A percentile compares a stretch with the other conserved stretches of the same genome.
phyloP scores from a whole-genome alignment of 2,329 filamentous ascomycete genomes.

The Trichoderma semiorbis region DNA sequence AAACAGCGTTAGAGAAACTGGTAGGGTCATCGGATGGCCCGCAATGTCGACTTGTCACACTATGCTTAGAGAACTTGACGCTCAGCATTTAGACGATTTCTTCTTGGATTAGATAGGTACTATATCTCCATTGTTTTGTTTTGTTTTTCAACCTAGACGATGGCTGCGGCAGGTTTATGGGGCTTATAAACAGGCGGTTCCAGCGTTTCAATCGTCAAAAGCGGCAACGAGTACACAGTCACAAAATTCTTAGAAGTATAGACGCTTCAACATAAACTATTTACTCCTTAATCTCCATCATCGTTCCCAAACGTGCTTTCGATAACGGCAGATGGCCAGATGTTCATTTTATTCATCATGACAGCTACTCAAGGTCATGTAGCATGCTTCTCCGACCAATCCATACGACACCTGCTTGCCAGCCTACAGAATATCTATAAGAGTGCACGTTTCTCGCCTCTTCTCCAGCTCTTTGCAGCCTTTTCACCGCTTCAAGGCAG shows the following conservation, averaged over 20 bases:
- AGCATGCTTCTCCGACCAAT: background rate
- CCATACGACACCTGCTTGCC: background rate
- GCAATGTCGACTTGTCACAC: background rate
- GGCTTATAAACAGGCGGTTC: background rate
- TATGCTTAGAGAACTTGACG: background rate
- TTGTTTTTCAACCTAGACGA: background rate
- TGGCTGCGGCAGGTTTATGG: background rate
- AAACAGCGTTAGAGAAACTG: background rate
- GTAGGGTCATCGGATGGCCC: background rate
- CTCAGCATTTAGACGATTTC: conserved; percentile 8
- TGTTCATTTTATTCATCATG: background rate
- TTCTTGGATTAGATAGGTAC: conserved; percentile 8
- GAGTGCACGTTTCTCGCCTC: background rate
- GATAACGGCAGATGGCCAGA: background rate
- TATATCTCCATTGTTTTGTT: background rate
- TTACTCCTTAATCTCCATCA: background rate
- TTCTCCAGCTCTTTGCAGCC: background rate
- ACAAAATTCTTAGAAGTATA: background rate
- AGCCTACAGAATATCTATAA: background rate
- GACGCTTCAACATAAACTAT: background rate
- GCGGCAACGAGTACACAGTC: background rate
- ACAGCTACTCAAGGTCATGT: background rate
- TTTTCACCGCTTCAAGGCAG: background rate
- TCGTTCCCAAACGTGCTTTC: background rate
- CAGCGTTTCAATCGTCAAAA: background rate